phyloP scores from a whole-genome alignment of 495 filamentous ascomycete species.

The Jackrogersella minutella region DNA sequence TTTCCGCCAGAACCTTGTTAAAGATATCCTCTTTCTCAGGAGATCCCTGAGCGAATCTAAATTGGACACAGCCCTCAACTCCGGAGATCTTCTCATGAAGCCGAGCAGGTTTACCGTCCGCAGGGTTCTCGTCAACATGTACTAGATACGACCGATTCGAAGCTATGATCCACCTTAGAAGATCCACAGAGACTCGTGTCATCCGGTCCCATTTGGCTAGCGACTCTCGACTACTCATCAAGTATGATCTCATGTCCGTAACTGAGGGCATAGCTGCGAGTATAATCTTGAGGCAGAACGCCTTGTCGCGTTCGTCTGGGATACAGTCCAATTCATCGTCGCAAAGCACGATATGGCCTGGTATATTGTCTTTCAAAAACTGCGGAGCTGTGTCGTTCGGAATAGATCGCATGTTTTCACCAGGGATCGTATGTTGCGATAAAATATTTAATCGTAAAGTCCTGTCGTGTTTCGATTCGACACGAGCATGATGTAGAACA shows the following conservation, averaged over 20 bases:
- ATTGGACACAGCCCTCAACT: conserved; percentile 77
- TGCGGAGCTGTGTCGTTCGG: not conserved
- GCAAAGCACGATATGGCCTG: conserved; percentile 41
- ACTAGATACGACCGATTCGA: conserved; percentile 90
- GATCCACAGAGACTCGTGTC: conserved; percentile 68
- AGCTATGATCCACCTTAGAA: conserved; percentile 89
- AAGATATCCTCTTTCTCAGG: conserved; percentile 92
- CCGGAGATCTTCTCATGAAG: conserved; percentile 65
- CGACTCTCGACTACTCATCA: conserved; percentile 52
- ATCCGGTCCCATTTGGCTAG: conserved; percentile 71
- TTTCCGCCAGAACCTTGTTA: conserved; percentile 64
- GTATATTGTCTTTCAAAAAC: not conserved
- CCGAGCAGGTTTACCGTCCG: conserved; percentile 23
- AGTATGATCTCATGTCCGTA: conserved; percentile 66
- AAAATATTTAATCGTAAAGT: conserved; percentile 19
- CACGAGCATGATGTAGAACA: conserved; percentile 36
- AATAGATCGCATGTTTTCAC: too few species aligned
- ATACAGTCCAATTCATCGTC: conserved; percentile 48
- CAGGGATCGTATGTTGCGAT: conserved; percentile 25
- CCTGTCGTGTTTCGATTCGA: not conserved
- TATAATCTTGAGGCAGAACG: conserved; percentile 61
- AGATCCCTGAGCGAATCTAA: conserved; percentile 86
- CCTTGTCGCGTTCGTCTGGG: conserved; percentile 53
- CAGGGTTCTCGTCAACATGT: conserved; percentile 55
- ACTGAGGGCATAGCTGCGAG: conserved; percentile 75